Percentiles rank a stretch among this genome's conserved stretches.
These are phyloP conservation scores for Ilyonectria sp. DNA, from an alignment of 2,329 filamentous ascomycete species.

Conservation along the genomic window DNA sequence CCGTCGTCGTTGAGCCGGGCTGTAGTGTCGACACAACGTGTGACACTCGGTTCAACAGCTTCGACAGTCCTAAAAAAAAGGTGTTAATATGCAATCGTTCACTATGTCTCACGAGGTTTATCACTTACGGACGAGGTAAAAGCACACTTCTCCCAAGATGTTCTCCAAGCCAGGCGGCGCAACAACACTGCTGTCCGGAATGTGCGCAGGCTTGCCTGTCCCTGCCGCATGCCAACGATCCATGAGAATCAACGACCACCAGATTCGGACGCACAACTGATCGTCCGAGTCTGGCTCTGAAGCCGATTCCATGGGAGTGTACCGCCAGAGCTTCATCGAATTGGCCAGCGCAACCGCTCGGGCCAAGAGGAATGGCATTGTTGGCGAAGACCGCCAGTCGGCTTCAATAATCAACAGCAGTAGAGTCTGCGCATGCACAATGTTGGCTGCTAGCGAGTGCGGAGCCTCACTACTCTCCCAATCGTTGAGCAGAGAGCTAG, in stretches of 20 bases:
- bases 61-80: constrained; percentile 64
- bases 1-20: constrained; percentile 53
- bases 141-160: constrained; percentile 75
- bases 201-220: constrained; percentile 73
- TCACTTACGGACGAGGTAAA: constrained; percentile 75
- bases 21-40: constrained; percentile 56
- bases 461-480: constrained; percentile 64
- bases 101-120: too few species aligned
- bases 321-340: constrained; percentile 71
- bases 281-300: constrained; percentile 73
- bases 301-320: constrained; percentile 60
- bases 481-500: constrained; percentile 64
- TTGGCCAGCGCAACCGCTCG: constrained; percentile 77
- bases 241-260: constrained; percentile 81
- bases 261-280: constrained; percentile 74
- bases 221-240: constrained; percentile 83
- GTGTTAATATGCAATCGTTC: constrained; percentile 27
- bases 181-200: constrained; percentile 74
- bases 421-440: constrained; percentile 77
- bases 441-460: constrained; percentile 58
- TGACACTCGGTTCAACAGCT: constrained; percentile 64
- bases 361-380: constrained; percentile 67
- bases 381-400: constrained; percentile 68
- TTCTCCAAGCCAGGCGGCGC: constrained; percentile 71
- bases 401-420: constrained; percentile 77